Base-by-base conservation (phyloP, 2,329 filamentous ascomycete genomes). In the Exophiala mesophila region DNA sequence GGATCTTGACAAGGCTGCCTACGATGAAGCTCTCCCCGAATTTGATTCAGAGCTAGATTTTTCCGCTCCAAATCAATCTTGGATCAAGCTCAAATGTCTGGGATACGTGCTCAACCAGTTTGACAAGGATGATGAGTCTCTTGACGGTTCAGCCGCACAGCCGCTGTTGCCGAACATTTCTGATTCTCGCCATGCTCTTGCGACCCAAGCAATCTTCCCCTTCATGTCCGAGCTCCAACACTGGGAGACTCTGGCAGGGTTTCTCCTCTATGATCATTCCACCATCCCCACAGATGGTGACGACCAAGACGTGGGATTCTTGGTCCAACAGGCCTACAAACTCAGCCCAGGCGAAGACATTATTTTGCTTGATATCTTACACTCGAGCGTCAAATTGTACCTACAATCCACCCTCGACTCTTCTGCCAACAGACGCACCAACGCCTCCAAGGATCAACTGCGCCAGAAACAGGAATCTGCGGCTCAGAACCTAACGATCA, bases 11-110 rank as follows among this genome's bases (percentile, higher is more conserved):
- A 89, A 90, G 17, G 77, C 82, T 39, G 86, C 92, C 53, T 69
- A 95, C 6, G 79, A 86, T 33, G 89, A 96, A 57, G 71, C 80
- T 6, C 78, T 80, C 6, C 78, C 78, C 1, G 74, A 77, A 26
- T 77, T 85, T n/a, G 81, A 84, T 12, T 83, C 88, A 9, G 70
- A 71, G 18, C 72, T 77, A 17, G 83, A 89, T 52, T 85, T 80
- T 49, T 81, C 85, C 39, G 79, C 80, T 2, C 86, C 89, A 2
- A 82, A 85, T 47, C 72, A 80, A 33, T 83, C 85, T 50, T 98
- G 92, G 92, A 78, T 97, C 56, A 88, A 86, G 59, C 79, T 94
- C 59, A 98, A 97, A 66, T 90, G 85, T 53, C 72, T 98, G 10
- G 86, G 85, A 2, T 88, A 95, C 62, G 83, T 85, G 8, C 72